phyloP scores from a whole-genome alignment of 768 basidiomycete genomes.

The Pleurotus tuoliensis region DNA sequence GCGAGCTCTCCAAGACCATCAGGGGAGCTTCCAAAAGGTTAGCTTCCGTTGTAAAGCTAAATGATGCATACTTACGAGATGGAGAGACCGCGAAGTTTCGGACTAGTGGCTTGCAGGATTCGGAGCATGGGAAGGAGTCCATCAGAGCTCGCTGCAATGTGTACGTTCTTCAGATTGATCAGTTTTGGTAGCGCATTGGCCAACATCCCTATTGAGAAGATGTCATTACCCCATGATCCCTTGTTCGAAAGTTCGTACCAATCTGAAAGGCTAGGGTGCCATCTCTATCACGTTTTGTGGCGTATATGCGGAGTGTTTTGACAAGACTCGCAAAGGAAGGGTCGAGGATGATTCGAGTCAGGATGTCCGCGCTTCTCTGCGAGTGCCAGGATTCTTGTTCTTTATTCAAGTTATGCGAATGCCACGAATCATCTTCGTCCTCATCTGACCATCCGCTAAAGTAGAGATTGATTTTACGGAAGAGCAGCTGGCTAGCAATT shows the following conservation, averaged over 20 bases:
- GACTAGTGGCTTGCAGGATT: constrained; percentile 46
- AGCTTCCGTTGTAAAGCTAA: background rate
- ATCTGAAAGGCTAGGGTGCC: constrained; percentile 61
- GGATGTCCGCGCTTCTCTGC: constrained; percentile 66
- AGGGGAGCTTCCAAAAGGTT: constrained; percentile 28
- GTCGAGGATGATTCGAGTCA: constrained; percentile 64
- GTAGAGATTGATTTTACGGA: constrained; percentile 60
- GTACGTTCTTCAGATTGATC: constrained; percentile 53
- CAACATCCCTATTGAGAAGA: constrained; percentile 49
- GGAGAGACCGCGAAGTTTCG: constrained; percentile 53
- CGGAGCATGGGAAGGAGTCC: constrained; percentile 49
- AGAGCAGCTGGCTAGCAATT: constrained; percentile 65
- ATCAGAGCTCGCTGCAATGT: constrained; percentile 54
- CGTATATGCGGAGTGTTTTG: constrained; percentile 55
- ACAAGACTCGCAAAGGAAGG: constrained; percentile 54
- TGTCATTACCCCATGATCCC: background rate
- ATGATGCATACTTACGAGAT: constrained; percentile 36
- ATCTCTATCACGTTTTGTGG: constrained; percentile 41
- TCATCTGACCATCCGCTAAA: constrained; percentile 34
- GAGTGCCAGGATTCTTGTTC: constrained; percentile 50
- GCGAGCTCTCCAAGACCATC: constrained; percentile 42
- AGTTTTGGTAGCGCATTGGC: constrained; percentile 66
- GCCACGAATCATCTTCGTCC: constrained; percentile 20
- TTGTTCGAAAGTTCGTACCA: constrained; percentile 31
- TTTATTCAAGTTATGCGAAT: constrained; percentile 11